phyloP scores from a whole-genome alignment of 164 flowering plant genomes.

The Kalanchoe fedtschenkoi region DNA sequence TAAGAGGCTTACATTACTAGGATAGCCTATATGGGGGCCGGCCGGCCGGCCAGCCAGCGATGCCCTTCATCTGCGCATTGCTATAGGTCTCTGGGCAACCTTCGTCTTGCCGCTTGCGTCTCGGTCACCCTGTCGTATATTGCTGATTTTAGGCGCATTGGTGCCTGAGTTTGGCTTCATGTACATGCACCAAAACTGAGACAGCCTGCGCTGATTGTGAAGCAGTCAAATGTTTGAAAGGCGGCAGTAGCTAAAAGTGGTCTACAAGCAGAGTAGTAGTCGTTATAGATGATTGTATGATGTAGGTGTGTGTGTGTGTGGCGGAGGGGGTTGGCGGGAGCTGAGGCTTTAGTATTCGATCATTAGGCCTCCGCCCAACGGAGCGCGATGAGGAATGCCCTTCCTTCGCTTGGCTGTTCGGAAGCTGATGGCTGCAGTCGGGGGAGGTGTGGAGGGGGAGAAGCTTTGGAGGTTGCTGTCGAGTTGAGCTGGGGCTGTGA shows the following conservation, averaged over 20 bases:
- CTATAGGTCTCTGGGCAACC: too few relatives aligned
- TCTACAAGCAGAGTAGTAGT: not conserved
- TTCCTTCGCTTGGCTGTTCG: constrained; percentile 76
- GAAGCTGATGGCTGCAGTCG: constrained; percentile 36
- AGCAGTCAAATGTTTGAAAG: not conserved
- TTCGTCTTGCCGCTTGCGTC: too few relatives aligned
- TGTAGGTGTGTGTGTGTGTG: not conserved
- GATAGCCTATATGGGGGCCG: too few relatives aligned
- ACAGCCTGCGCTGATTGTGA: not conserved
- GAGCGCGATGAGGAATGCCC: constrained; percentile 92
- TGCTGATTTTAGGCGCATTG: constrained; percentile 1
- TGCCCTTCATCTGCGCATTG: too few relatives aligned
- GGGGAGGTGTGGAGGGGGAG: constrained; percentile 82
- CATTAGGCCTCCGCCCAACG: constrained; percentile 61
- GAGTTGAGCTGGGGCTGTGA: not conserved
- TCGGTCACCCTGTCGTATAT: not conserved
- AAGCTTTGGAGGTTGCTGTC: constrained; percentile 44
- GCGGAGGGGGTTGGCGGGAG: not conserved
- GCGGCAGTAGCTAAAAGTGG: not conserved
- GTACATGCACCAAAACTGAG: constrained; percentile 2
- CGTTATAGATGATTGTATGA: not conserved
- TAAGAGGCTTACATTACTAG: not conserved
- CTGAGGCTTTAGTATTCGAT: constrained; percentile 34
- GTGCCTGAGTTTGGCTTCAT: not conserved
- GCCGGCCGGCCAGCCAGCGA: too few relatives aligned